phyloP scores from a whole-genome alignment of 1,139 yeast genomes.

The Yamadazyma pseudoaaseri region DNA sequence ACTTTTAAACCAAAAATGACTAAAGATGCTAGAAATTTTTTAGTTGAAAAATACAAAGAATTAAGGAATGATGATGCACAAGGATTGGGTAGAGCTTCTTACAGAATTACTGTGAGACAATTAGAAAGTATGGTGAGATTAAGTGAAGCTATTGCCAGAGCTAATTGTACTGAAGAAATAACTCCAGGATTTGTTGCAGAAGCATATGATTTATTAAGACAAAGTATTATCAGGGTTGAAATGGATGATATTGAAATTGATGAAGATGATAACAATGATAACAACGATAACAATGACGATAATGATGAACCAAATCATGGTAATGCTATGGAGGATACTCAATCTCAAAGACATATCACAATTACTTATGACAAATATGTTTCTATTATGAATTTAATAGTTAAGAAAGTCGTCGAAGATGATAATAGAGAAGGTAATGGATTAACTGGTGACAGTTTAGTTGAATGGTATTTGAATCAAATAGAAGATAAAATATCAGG shows the following conservation, averaged over 20 bases:
- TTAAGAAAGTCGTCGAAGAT: constrained; percentile 65
- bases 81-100: constrained; percentile 82
- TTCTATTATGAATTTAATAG: constrained; percentile 77
- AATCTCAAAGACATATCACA: constrained; percentile 19
- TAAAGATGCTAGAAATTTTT: constrained; percentile 71
- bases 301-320: constrained; percentile 14
- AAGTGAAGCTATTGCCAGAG: constrained; percentile 95
- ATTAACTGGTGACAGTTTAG: constrained; percentile 64
- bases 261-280: constrained; percentile 51
- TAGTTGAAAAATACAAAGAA: constrained; percentile 82
- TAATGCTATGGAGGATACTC: neutral
- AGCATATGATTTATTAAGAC: constrained; percentile 86
- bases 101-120: constrained; percentile 95
- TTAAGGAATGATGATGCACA: constrained; percentile 90
- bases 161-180: constrained; percentile 89
- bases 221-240: constrained; percentile 91
- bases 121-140: constrained; percentile 90
- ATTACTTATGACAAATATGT: constrained; percentile 87
- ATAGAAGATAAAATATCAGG: constrained; percentile 70
- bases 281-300: constrained; percentile 12
- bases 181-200: constrained; percentile 89
- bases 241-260: constrained; percentile 90
- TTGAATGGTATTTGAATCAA: constrained; percentile 78
- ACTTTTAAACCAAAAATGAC: constrained; percentile 92
- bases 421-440: constrained; percentile 60